phyloP scores from a whole-genome alignment of 805 yeast genomes.

The Kuraishia piskuri region DNA sequence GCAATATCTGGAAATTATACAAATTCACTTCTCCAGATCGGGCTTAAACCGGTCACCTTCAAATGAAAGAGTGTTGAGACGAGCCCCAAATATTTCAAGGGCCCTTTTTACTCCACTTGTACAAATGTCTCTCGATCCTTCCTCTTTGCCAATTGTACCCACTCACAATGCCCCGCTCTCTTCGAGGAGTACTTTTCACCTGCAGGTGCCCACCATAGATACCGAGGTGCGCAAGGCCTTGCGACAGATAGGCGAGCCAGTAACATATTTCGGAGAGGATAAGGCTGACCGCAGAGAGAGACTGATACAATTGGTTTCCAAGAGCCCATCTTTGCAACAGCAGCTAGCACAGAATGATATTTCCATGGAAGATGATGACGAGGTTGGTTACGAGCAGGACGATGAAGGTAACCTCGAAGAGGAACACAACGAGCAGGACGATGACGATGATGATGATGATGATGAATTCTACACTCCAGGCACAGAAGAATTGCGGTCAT shows the following conservation, averaged over 20 bases:
- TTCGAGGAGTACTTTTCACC: background rate
- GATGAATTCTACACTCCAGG: conserved; percentile 89
- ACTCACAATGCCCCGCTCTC: background rate
- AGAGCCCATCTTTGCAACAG: background rate
- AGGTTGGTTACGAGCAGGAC: conserved; percentile 7
- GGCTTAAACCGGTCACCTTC: too few relatives aligned
- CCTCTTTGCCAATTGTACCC: background rate
- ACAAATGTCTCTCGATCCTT: background rate
- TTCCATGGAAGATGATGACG: conserved; percentile 8
- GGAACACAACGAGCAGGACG: conserved; percentile 12
- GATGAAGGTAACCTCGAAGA: conserved; percentile 7
- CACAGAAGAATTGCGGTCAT: conserved; percentile 35
- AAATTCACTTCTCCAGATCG: too few relatives aligned
- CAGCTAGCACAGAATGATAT: conserved; percentile 1
- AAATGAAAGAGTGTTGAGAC: too few relatives aligned
- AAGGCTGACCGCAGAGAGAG: conserved; percentile 33
- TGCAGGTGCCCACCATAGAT: conserved; percentile 55
- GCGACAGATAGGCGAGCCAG: conserved; percentile 46
- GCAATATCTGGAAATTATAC: too few relatives aligned
- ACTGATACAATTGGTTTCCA: conserved; percentile 4
- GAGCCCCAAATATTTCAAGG: too few relatives aligned
- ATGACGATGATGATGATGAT: conserved; percentile 44
- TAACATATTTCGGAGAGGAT: conserved; percentile 50
- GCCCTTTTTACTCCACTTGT: too few relatives aligned
- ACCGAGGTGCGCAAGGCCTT: conserved; percentile 47